Evolutionary conservation across 768 basidiomycete species (phyloP), one percentile per base, ranked within the genome.

Genomic region (Rhodotorula diobovata): DNA sequence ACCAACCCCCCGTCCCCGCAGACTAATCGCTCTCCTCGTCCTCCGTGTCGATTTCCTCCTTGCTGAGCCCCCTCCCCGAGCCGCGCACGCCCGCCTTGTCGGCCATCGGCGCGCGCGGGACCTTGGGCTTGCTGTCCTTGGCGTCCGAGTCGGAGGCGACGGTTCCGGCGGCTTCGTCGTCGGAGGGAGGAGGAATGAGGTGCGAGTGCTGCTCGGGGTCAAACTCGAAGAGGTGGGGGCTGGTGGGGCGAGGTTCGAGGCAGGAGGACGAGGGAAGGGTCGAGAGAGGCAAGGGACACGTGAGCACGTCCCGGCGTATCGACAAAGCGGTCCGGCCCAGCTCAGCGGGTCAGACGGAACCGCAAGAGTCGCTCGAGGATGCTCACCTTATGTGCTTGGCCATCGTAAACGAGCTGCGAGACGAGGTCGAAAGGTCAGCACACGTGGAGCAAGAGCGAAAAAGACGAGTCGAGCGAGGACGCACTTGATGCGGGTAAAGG

Each of bases 371-470:
- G 48, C 43, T 21, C 45, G 23, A n/a, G 34, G 23, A 16, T 30
- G 41, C 61, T 55, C 14, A 69, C 63, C 68, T 50, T 57, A 70
- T 54, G 53, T 64, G 51, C 51, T 70, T 70, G 20, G 68, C 68
- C 68, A 70, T 70, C 2, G 62, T 64, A 63, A 70, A 70, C 6
- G 68, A 70, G 63, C 68, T 69, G 62, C 8, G 5, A 8, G 18
- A 11, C 11, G 10, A 37, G 35, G 39, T 15, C 21, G n/a, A n/a
- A n/a, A 11, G 4, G 34, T 39, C 30, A 30, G 34, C 37, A 23
- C 23, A 34, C 16, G 14, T 18, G n/a, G 48, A 7, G 30, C 30
- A 10, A 3, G 58, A 43, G 12, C 53, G 34, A 14, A 35, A n/a
- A 16, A 43, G 48, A 25, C 12, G 12, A 23, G 9, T 32, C 23